Evolutionary conservation across 176 grass and related monocot genomes (phyloP).

Genomic region (Metroxylon sagu): DNA sequence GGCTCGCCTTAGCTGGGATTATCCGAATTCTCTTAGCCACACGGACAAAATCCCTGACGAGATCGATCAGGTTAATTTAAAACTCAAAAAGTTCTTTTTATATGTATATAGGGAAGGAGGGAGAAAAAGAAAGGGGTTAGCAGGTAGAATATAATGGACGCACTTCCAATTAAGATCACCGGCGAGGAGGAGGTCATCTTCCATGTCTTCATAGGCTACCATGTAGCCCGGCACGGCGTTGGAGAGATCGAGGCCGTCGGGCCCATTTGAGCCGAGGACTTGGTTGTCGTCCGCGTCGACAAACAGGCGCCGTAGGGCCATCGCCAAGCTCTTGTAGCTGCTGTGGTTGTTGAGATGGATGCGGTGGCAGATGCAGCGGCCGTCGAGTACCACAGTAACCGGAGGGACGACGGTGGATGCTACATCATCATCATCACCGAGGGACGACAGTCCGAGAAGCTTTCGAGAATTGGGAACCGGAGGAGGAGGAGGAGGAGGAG

Average conservation of each 20-base stretch:
- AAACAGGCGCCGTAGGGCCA: constrained; percentile 53
- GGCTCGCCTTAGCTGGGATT: constrained; percentile 22
- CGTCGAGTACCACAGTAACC: constrained; percentile 74
- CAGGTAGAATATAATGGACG: background rate
- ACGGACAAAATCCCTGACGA: constrained; percentile 22
- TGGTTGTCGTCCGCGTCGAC: constrained; percentile 25
- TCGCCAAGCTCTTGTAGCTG: constrained; percentile 57
- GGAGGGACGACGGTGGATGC: constrained; percentile 54
- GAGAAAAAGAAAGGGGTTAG: too few species aligned
- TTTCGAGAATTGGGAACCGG: constrained; percentile 16
- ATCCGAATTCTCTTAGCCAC: constrained; percentile 22
- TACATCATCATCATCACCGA: constrained; percentile 19
- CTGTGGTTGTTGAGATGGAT: constrained; percentile 54
- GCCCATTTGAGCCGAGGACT: background rate
- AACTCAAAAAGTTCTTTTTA: too few species aligned
- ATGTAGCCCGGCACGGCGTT: constrained; percentile 81
- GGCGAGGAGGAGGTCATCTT: constrained; percentile 80
- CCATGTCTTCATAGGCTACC: constrained; percentile 92
- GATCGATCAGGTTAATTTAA: too few species aligned
- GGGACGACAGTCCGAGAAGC: constrained; percentile 40
- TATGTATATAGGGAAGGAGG: too few species aligned
- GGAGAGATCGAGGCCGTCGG: constrained; percentile 29
- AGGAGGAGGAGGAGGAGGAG: constrained; percentile 1
- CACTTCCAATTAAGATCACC: constrained; percentile 95
- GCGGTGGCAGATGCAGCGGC: constrained; percentile 76